Percentiles rank a stretch among this genome's conserved stretches.
Evolutionary conservation across 768 basidiomycete species (phyloP).

Genomic region (Lactarius sp.): DNA sequence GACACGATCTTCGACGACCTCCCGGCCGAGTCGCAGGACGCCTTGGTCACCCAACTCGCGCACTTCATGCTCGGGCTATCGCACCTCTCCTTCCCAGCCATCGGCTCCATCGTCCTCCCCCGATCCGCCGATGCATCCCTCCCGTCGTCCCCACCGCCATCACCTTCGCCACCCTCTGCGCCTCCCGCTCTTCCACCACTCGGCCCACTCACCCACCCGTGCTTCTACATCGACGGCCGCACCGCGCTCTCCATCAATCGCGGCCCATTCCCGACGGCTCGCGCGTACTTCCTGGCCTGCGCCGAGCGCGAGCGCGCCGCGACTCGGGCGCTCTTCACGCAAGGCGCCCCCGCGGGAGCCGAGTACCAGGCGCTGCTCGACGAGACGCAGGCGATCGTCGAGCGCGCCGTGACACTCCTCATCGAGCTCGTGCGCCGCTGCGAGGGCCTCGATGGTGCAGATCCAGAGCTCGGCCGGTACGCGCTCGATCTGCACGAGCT

Average conservation of each 20-base stretch:
- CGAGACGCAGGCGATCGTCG: constrained; percentile 30
- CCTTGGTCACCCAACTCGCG: constrained; percentile 30
- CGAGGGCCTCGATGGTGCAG: constrained; percentile 33
- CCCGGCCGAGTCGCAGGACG: constrained; percentile 27
- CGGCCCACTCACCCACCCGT: constrained; percentile 26
- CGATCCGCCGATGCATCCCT: neutral
- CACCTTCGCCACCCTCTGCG: neutral
- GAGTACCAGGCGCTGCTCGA: constrained; percentile 32
- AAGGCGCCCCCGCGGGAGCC: constrained; percentile 29
- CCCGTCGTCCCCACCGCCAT: neutral
- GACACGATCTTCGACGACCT: constrained; percentile 30
- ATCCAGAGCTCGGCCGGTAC: constrained; percentile 31
- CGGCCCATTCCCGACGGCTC: constrained; percentile 31
- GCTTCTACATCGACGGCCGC: constrained; percentile 33
- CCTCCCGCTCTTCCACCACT: constrained; percentile 13
- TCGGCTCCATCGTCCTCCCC: constrained; percentile 30
- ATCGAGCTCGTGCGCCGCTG: constrained; percentile 31
- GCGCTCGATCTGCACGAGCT: constrained; percentile 33
- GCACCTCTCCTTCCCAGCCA: constrained; percentile 28
- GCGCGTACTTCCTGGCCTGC: constrained; percentile 35
- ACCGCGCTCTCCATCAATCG: constrained; percentile 32
- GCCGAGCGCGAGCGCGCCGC: constrained; percentile 35
- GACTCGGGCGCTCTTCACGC: constrained; percentile 31
- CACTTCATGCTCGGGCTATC: constrained; percentile 32
- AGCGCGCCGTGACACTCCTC: constrained; percentile 32